These are phyloP conservation scores for Moricandia arvensis DNA, from an alignment of 345 rosid species.

Conservation along the genomic window DNA sequence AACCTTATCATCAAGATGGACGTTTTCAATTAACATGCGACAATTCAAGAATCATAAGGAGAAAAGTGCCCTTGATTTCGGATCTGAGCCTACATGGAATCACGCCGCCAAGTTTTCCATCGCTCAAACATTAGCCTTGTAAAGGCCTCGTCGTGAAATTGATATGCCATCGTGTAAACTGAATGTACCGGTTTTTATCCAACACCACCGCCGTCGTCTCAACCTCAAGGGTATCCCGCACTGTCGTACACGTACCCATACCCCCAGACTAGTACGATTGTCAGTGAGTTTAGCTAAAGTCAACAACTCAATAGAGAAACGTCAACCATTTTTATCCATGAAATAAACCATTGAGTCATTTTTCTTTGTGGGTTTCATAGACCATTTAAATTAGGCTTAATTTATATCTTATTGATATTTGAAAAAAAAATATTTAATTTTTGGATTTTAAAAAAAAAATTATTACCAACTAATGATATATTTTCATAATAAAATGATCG, in stretches of 20 bases:
- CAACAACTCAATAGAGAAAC: no score
- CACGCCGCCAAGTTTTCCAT: constrained; percentile 57
- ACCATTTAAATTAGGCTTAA: neutral
- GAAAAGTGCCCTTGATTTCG: no score
- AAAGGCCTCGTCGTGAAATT: constrained; percentile 57
- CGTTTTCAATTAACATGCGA: no score
- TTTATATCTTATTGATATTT: neutral
- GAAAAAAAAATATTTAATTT: neutral
- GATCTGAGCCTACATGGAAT: constrained; percentile 65
- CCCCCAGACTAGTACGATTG: no score
- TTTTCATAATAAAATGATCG: neutral
- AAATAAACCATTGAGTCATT: neutral
- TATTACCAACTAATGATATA: neutral
- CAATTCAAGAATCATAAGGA: no score
- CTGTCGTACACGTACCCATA: no score
- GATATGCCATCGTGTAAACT: constrained; percentile 57
- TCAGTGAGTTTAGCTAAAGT: neutral
- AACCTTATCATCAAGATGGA: no score
- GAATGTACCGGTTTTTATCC: no score
- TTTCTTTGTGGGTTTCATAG: neutral
- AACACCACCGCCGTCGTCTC: no score
- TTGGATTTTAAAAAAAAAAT: neutral
- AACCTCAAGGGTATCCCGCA: no score
- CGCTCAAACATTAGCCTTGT: constrained; percentile 40
- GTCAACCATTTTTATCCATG: neutral